Base-by-base conservation (phyloP, 1,139 yeast genomes). In the Lodderomyces pseudojiufengensis region DNA sequence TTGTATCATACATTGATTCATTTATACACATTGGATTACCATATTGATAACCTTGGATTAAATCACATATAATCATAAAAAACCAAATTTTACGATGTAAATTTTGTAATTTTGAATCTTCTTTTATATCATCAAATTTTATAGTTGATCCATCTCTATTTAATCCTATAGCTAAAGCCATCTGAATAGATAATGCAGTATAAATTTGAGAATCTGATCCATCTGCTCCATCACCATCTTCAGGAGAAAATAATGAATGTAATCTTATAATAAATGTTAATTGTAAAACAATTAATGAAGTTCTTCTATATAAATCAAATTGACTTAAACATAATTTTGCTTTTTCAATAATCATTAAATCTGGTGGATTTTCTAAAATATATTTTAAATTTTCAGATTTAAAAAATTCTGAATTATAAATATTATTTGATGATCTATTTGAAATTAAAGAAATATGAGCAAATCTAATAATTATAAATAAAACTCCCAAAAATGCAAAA, bases 81-180 rank as follows among this genome's bases (percentile, higher is more conserved):
- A 65, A 68, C 84, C 84, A 80, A 2, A 77, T 61, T 43, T 75
- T 77, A 46, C 85, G 61, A 48, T 66, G 62, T 9, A 70, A 45
- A 43, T 65, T 66, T 35, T 70, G 63, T 9, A 54, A 43, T 24
- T 57, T 52, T 29, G 56, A 51, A 42, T 55, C 59, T 11, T 45
- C 39, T 10, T 43, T 39, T 11, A 42, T 38, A 11, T 41, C 41
- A 12, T 42, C 49, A 36, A 52, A 48, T 13, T 20, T 24, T 11
- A 28, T 24, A 9, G 22, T n/a, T 7, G 28, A 7, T 1, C 70
- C 70, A 24, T 70, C 73, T 28, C 76, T 50, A 47, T 74, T 64
- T 24, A 73, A 48, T 0, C 80, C 80, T 38, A 74, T 51, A 1
- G 69, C 55, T 32, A 59, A 57, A 0, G 76, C 75, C 57, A 65